Evolutionary conservation across 768 basidiomycete genomes (phyloP).

Genomic region (Lentinula sp.): DNA sequence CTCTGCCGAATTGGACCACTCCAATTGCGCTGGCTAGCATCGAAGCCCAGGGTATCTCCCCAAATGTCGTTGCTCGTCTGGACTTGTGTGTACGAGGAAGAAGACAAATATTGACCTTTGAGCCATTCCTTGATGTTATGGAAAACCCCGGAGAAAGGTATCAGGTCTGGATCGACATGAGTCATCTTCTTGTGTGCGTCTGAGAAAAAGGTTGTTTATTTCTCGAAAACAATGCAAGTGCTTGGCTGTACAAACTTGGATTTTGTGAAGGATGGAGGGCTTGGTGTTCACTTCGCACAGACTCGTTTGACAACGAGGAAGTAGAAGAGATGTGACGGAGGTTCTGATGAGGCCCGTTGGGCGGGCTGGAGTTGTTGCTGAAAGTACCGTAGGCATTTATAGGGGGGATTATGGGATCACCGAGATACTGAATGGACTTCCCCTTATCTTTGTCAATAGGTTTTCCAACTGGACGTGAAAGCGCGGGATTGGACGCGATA

Average conservation of each 20-base stretch:
- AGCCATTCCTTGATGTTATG: conserved; percentile 7
- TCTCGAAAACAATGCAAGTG: background rate
- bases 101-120: background rate
- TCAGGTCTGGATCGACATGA: conserved; percentile 17
- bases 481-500: conserved; percentile 8
- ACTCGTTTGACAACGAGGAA: background rate
- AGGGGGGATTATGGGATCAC: background rate
- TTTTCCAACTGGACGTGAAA: background rate
- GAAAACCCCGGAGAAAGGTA: conserved; percentile 19
- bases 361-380: background rate
- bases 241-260: background rate
- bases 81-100: background rate
- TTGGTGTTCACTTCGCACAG: conserved; percentile 3
- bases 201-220: background rate
- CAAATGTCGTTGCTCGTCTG: background rate
- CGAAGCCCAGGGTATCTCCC: conserved; percentile 6
- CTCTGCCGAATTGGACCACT: conserved; percentile 27
- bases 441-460: background rate
- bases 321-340: background rate
- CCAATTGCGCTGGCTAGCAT: conserved; percentile 21
- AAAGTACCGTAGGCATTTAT: conserved; percentile 9
- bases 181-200: conserved; percentile 7
- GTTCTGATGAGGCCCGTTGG: background rate
- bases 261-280: conserved; percentile 5
- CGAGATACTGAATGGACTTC: background rate